phyloP scores from a whole-genome alignment of 1,139 yeast species.

The Pneumocystis canis region DNA sequence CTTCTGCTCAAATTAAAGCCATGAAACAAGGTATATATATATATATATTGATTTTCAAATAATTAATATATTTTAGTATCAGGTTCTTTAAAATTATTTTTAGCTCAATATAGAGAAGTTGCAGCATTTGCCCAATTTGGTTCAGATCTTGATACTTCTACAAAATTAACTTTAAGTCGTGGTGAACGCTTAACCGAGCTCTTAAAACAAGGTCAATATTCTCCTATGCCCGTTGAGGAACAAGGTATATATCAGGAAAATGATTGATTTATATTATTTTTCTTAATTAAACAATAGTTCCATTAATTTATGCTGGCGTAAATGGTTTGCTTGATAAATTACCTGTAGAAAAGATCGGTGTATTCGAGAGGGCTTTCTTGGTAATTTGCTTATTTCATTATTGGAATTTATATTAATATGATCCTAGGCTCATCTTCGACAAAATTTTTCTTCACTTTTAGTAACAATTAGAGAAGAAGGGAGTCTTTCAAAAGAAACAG shows the following conservation, averaged over 20 bases:
- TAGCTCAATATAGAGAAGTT: constrained; percentile 99
- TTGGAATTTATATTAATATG: constrained; percentile 14
- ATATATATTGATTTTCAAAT: not conserved
- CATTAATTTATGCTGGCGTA: constrained; percentile 97
- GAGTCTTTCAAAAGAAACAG: not conserved
- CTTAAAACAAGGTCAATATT: constrained; percentile 93
- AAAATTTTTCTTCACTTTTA: not conserved
- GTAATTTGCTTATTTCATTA: constrained; percentile 24
- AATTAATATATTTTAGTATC: constrained; percentile 35
- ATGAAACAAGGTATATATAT: constrained; percentile 59
- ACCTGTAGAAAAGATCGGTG: constrained; percentile 74
- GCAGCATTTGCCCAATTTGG: constrained; percentile 99
- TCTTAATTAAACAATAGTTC: constrained; percentile 45
- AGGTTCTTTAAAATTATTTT: constrained; percentile 98
- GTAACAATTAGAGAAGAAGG: not conserved
- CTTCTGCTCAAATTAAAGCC: constrained; percentile 99
- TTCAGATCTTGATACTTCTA: constrained; percentile 99
- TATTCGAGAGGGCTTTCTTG: constrained; percentile 86
- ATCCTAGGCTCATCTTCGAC: not conserved
- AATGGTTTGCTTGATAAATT: constrained; percentile 93
- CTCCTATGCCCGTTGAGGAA: constrained; percentile 96
- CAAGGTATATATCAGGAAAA: not conserved
- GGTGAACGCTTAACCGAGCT: constrained; percentile 99
- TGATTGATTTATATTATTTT: not conserved
- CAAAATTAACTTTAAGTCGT: constrained; percentile 93